Evolutionary conservation across 352 stramenopile genomes (phyloP), one percentile per base, ranked within the genome.

Genomic region (Phytophthora pinifolia): DNA sequence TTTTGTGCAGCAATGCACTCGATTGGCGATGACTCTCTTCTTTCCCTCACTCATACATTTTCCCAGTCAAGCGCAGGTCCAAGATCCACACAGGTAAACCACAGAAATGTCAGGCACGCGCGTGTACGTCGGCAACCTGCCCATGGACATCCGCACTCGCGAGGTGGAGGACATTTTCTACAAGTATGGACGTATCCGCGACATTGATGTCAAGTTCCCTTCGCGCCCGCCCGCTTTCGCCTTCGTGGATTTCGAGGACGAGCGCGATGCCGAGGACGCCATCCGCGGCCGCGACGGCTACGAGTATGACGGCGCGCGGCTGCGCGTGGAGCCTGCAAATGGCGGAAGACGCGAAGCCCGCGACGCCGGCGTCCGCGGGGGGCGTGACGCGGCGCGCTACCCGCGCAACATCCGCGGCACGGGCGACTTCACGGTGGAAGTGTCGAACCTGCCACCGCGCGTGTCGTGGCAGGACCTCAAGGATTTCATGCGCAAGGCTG

Each of bases 151-250:
- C 53, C 78, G 74, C 51, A 86, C 86, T 38, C 79, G 67, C 36
- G 80, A 92, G 61, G 68, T 92, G 32, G 75, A 89, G 47, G 77
- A 90, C 15, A 70, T 87, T 8, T 90, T 94, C 54, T 76, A 76
- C 56, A 86, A 86, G 60, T 89, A 82, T 45, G 82, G 80, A 1
- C 76, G 74, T 47, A 83, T 87, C 39, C 61, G 65, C 10, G 77
- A 82, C 48, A 74, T 86, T 29, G 68, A 88, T 41, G 65, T 88
- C 54, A 94, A 90, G 62, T 83, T 87, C 46, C 72, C 82, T 46
- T 83, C 77, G 48, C 75, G 77, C 18, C 68, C 73, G 27, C 64
- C 67, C 12, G 63, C 75, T 15, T 83, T 89, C 62, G 79, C 80
- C 42, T 85, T 90, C 56, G 72, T 89, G 65, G 77, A 90, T 55